phyloP scores from a whole-genome alignment of 495 filamentous ascomycete genomes.

The Penicillium egyptiacum region DNA sequence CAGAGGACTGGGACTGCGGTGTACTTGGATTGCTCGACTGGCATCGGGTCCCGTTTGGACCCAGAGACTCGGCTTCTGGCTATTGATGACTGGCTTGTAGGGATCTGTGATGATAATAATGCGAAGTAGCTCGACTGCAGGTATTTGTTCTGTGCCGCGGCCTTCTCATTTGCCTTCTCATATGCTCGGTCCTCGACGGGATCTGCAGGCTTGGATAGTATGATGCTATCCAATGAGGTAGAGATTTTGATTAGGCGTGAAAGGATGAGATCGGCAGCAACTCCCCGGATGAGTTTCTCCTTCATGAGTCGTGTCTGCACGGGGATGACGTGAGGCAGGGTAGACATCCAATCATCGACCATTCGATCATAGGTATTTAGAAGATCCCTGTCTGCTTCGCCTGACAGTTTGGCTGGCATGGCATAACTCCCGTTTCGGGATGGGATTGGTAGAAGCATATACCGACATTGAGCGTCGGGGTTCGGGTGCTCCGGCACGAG shows the following conservation, averaged over 20 bases:
- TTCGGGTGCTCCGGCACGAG: constrained; percentile 10
- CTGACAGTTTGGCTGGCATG: constrained; percentile 6
- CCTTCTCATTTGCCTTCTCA: background rate
- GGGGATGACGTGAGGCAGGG: constrained; percentile 36
- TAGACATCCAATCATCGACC: constrained; percentile 42
- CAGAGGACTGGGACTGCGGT: constrained; percentile 16
- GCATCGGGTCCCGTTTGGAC: background rate
- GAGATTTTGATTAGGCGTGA: constrained; percentile 30
- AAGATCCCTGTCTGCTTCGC: constrained; percentile 21
- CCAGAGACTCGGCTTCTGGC: background rate
- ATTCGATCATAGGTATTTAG: constrained; percentile 40
- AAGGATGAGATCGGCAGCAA: constrained; percentile 43
- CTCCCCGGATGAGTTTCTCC: constrained; percentile 41
- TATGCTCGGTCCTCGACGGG: background rate
- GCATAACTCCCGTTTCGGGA: constrained; percentile 14
- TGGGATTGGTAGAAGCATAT: constrained; percentile 24
- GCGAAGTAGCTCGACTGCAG: constrained; percentile 1
- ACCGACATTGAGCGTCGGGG: constrained; percentile 5
- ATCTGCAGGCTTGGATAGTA: background rate
- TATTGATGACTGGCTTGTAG: constrained; percentile 16
- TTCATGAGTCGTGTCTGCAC: constrained; percentile 40
- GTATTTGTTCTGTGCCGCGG: constrained; percentile 5
- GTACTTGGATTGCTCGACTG: constrained; percentile 8
- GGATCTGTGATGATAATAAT: constrained; percentile 18
- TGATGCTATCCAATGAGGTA: constrained; percentile 2